Evolutionary conservation across 1,284 basidiomycete genomes (phyloP), one percentile per base, ranked within the genome.

Genomic region (Lignosus rhinocerotis): DNA sequence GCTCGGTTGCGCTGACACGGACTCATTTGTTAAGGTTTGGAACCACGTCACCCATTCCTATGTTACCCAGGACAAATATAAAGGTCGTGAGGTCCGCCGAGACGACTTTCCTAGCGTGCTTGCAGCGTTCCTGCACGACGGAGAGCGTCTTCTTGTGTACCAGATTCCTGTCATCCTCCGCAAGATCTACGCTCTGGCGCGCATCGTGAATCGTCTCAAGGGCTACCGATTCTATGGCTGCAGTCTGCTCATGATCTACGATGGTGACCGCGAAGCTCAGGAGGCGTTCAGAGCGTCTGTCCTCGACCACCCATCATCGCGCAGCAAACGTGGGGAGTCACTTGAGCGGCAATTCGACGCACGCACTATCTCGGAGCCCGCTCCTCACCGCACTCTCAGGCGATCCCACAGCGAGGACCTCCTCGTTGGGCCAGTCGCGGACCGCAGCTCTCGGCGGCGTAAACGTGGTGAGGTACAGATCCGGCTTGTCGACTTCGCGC

Each of bases 161-260:
- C 97, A 99, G 67, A 96, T 99, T 62, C 97, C 96, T 7, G 75
- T 85, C 54, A 84, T 99, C 58, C 81, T 99, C 51, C 89, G 91
- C 72, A 98, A 98, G 77, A 79, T 99, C 19, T 96, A 96, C 69
- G 87, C 88, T n/a, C 86, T 99, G 39, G 96, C 96, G 19, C 85
- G 88, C 49, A 98, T 98, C 75, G 83, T 98, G 67, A 83, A 88
- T 69, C 85, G 89, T 5, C 78, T 99, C 56, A 88, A 90, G 66
- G 94, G 97, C 9, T 99, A 94, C 75, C 86, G 96, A 38, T 99
- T 99, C 75, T 99, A 99, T 71, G 97, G 97, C 21, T 98, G 96
- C 76, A 96, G 93, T 66, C 82, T 99, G 51, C 85, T 99, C 58
- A 86, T 99, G 70, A 97, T 99, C 73, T 99, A 99, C 73, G 97